Conservation (phyloP, 2,329 filamentous ascomycete species). For the Delphinella strobiligena region DNA sequence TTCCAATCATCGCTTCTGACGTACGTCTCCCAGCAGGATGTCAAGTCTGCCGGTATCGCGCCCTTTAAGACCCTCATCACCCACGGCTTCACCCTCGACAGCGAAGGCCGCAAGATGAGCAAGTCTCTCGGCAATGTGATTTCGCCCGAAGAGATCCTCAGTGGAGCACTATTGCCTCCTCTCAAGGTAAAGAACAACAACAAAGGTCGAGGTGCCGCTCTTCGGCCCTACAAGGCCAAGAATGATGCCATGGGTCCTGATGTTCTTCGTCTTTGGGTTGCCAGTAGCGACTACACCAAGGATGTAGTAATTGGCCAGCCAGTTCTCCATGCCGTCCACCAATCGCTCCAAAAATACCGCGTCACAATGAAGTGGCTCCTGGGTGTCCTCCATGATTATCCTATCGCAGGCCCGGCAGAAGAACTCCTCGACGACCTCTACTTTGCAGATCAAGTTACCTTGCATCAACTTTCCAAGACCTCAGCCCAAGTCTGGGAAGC, state of each 20-base stretch:
- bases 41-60: conserved; percentile 31
- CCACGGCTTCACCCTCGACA: conserved; percentile 87
- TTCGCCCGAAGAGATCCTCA: conserved; percentile 69
- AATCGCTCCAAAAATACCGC: conserved; percentile 71
- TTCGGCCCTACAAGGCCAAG: conserved; percentile 11
- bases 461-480: conserved; percentile 59
- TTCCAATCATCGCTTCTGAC: conserved; percentile 95
- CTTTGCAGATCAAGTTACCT: conserved; percentile 55
- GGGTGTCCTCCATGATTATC: conserved; percentile 43
- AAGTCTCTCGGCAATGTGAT: conserved; percentile 91
- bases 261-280: conserved; percentile 79
- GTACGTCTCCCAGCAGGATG: conserved; percentile 51
- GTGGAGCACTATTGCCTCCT: conserved; percentile 64
- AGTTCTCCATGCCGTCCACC: conserved; percentile 65
- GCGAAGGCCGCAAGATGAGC: conserved; percentile 93
- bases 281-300: conserved; percentile 79
- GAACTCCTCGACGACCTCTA: conserved; percentile 8
- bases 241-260: conserved; percentile 57
- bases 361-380: conserved; percentile 84
- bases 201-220: neutral
- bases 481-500: conserved; percentile 52
- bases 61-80: conserved; percentile 88
- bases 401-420: conserved; percentile 14
- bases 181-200: conserved; percentile 35
- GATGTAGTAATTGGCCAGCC: conserved; percentile 74